These are phyloP conservation scores for Pichia gijzeniarum DNA, from an alignment of 805 yeast species.

Conservation along the genomic window DNA sequence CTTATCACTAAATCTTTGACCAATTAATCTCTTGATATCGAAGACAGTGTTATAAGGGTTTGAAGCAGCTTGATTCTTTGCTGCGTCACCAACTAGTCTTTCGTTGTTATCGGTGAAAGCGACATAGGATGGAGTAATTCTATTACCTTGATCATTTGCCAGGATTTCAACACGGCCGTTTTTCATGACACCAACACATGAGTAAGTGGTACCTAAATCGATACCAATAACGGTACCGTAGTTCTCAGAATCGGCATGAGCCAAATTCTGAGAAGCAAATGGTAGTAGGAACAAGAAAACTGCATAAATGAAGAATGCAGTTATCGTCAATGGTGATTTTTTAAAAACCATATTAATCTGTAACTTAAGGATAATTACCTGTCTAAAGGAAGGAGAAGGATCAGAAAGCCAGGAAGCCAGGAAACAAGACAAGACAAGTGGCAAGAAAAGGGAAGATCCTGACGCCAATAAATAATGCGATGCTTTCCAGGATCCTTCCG, in stretches of 20 bases:
- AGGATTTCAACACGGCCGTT: constrained; percentile 75
- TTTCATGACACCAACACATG: constrained; percentile 81
- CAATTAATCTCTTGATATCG: constrained; percentile 93
- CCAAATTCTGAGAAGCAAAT: constrained; percentile 22
- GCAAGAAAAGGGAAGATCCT: too few relatives aligned
- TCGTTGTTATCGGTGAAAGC: constrained; percentile 88
- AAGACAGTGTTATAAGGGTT: constrained; percentile 91
- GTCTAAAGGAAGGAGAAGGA: not conserved
- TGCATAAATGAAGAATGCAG: constrained; percentile 25
- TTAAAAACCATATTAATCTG: constrained; percentile 17
- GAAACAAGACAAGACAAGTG: too few relatives aligned
- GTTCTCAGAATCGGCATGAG: constrained; percentile 25
- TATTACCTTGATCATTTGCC: constrained; percentile 97
- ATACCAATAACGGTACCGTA: constrained; percentile 67
- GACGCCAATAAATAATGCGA: too few relatives aligned
- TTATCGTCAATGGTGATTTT: constrained; percentile 24
- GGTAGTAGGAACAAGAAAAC: constrained; percentile 26
- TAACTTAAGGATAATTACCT: not conserved
- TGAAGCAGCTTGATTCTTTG: constrained; percentile 97
- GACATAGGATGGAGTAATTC: constrained; percentile 95
- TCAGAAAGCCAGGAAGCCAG: not conserved
- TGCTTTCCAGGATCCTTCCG: too few relatives aligned
- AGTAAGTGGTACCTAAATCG: constrained; percentile 96
- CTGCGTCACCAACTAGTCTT: constrained; percentile 95
- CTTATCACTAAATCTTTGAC: constrained; percentile 71